Evolutionary conservation across 208 protist genomes (phyloP).

Genomic region (Crithidia fasciculata): DNA sequence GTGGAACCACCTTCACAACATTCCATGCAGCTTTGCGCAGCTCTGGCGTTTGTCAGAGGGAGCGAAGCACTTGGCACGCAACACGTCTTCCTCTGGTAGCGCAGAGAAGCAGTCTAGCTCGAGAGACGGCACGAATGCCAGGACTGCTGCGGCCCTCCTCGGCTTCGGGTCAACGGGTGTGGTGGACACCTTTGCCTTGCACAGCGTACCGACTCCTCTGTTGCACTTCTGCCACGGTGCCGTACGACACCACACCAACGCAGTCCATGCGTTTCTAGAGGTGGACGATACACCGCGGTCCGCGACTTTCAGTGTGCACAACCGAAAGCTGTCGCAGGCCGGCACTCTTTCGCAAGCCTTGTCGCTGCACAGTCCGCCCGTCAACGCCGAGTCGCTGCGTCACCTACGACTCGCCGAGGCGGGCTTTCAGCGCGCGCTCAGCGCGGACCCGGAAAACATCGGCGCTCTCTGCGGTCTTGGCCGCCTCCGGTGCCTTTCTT

Average conservation of each 20-base stretch:
- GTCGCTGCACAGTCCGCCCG: background rate
- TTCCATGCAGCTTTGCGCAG: slow-evolving; percentile 21
- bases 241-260: slow-evolving; percentile 17
- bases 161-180: slow-evolving; percentile 8
- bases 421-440: slow-evolving; percentile 50
- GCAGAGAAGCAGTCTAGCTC: background rate
- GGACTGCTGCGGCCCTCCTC: slow-evolving; percentile 6
- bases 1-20: slow-evolving; percentile 27
- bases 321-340: no score
- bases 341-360: background rate
- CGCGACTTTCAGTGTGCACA: background rate
- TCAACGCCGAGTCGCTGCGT: background rate
- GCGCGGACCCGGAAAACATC: slow-evolving; percentile 39
- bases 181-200: slow-evolving; percentile 22
- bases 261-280: slow-evolving; percentile 5
- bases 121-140: background rate
- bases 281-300: background rate
- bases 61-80: background rate
- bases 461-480: slow-evolving; percentile 65
- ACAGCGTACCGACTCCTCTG: slow-evolving; percentile 10
- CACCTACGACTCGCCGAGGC: slow-evolving; percentile 43
- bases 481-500: slow-evolving; percentile 45
- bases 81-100: background rate
- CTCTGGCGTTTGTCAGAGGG: slow-evolving; percentile 12
- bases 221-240: slow-evolving; percentile 19